Percentiles rank a stretch among this genome's conserved stretches.
phyloP scores from a whole-genome alignment of 257 asterid genomes.

The Mitragyna speciosa region DNA sequence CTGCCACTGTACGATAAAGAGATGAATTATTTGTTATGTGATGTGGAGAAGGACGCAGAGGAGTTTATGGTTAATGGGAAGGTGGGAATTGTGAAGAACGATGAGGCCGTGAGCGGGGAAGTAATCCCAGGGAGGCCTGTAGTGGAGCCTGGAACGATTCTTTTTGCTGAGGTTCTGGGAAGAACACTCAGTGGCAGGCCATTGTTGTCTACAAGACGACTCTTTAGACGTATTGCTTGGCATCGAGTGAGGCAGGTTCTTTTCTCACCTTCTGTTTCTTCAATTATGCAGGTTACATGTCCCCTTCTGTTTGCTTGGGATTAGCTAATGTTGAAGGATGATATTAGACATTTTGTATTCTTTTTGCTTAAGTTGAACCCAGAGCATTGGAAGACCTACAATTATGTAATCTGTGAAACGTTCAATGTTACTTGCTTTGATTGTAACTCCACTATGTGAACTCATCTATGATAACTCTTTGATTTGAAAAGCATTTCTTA shows the following conservation, averaged over 20 bases:
- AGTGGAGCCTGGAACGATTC: slow-evolving; percentile 76
- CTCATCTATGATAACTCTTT: background rate
- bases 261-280: slow-evolving; percentile 47
- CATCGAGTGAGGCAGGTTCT: slow-evolving; percentile 99
- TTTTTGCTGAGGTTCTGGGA: slow-evolving; percentile 93
- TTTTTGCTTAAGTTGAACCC: background rate
- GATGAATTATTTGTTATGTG: slow-evolving; percentile 67
- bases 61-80: slow-evolving; percentile 64
- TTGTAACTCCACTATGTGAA: background rate
- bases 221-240: slow-evolving; percentile 77
- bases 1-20: slow-evolving; percentile 87
- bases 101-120: slow-evolving; percentile 54
- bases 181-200: slow-evolving; percentile 97
- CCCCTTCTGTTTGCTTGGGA: background rate
- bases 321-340: background rate
- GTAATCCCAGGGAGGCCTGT: slow-evolving; percentile 63
- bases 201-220: slow-evolving; percentile 69
- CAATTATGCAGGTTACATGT: background rate
- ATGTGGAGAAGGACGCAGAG: slow-evolving; percentile 60
- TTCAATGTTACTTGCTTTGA: background rate
- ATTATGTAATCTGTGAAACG: background rate
- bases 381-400: background rate
- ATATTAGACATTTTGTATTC: background rate
- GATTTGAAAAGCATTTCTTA: background rate
- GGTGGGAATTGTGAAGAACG: slow-evolving; percentile 67